phyloP scores from a whole-genome alignment of 2,329 filamentous ascomycete species.

The Apiospora sp. region DNA sequence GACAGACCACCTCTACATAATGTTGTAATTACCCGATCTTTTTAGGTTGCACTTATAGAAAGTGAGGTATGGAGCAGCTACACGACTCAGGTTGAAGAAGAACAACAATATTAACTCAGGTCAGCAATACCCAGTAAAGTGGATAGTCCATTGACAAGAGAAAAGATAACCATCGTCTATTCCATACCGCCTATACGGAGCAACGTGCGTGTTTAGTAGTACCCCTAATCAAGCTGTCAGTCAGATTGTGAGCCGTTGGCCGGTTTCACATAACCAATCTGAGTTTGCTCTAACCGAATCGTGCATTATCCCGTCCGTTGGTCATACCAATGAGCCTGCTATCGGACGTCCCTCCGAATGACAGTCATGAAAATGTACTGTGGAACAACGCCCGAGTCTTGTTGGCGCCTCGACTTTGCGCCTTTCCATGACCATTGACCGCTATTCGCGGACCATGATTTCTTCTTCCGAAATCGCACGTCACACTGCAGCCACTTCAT shows the following conservation, averaged over 20 bases:
- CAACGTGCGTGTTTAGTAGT: not conserved
- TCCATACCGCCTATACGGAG: not conserved
- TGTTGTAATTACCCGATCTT: constrained; percentile 15
- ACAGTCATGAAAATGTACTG: not conserved
- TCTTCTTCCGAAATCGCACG: not conserved
- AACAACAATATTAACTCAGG: constrained; percentile 5
- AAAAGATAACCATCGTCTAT: not conserved
- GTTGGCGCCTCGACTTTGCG: not conserved
- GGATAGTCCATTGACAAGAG: constrained; percentile 5
- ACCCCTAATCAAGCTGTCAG: not conserved
- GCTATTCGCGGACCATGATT: not conserved
- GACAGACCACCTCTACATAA: constrained; percentile 15
- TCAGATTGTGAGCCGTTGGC: not conserved
- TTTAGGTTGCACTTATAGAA: constrained; percentile 16
- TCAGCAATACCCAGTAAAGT: constrained; percentile 17
- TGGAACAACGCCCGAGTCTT: not conserved
- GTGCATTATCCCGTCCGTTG: not conserved
- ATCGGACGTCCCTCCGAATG: not conserved
- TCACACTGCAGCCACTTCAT: not conserved
- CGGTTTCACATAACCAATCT: constrained; percentile 1
- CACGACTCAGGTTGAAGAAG: not conserved
- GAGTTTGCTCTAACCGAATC: constrained; percentile 3
- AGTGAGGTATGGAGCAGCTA: constrained; percentile 2
- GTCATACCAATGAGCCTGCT: not conserved
- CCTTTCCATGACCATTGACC: not conserved